Base-by-base conservation (phyloP, 768 basidiomycete genomes). In the Tulasnella sp. region DNA sequence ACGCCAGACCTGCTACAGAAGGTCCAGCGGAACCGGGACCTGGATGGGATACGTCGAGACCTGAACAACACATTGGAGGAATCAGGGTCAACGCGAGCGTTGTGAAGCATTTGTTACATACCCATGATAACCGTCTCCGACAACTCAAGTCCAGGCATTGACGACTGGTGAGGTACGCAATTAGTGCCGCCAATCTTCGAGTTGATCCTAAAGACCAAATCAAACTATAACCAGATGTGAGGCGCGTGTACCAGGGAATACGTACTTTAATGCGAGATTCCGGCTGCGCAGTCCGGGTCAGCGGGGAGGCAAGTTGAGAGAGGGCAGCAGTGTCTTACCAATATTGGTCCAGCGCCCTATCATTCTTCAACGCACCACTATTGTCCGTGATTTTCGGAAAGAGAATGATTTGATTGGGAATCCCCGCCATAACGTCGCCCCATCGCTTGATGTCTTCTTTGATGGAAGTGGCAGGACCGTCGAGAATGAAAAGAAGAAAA, bases 211-310 rank as follows among this genome's bases (percentile, higher is more conserved):
- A 72, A 22, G 12, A 9, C n/a, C 5, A 36, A 5, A 63, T 22
- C 37, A 5, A 44, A 32, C 7, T 16, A 6, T 22, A 4, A 12
- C 42, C n/a, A 11, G 36, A 69, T 34, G 11, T n/a, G 19, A 63
- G 7, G 3, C 9, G 39, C 0, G 26, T 19, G 42, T 32, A 47
- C 17, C 32, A 7, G 16, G 37, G 19, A 67, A 63, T 26, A n/a
- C 69, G 29, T 63, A 72, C 71, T 72, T 72, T 12, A 72, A 32
- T 16, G 62, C 71, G 26, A 72, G 62, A 36, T 72, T 72, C 17
- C 62, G 63, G 40, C 71, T 72, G 19, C 12, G 35, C 35, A 17
- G 16, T 11, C 62, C 16, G 29, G 62, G 29, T 63, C 12, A 37
- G 32, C 22, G 32, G 37, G n/a, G n/a, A n/a, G n/a, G n/a, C n/a